Base-by-base conservation (phyloP, 805 yeast genomes). In the Schizosaccharomyces osmophilus region DNA sequence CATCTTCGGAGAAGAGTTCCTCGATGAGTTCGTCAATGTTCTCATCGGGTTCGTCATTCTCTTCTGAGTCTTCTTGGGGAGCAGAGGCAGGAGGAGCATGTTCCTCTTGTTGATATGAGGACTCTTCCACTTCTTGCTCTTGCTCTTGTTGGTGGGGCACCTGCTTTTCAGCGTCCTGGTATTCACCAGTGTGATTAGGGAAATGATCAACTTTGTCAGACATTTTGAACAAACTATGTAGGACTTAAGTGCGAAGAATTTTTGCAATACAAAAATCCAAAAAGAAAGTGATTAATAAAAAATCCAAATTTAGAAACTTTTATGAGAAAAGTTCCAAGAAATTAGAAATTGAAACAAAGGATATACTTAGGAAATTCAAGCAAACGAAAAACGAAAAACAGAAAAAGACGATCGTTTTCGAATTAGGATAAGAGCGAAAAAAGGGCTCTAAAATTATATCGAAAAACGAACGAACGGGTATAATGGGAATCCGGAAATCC, bases 1-100 rank as follows among this genome's bases (percentile, higher is more conserved):
- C 60, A 31, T 57, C 60, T 19, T 57, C 48, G 66, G 85, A 81
- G 76, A 87, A 95, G 69, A 87, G 78, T 70, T 87, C 95, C 66
- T 80, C 78, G 62, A 72, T 71, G 59, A 72, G 67, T 59, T 85
- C 74, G 70, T 84, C 93, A 66, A 78, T 78, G 64, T 78, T 82
- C 59, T 79, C 81, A 43, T 66, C 73, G 60, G 66, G 72, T 48
- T 69, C 73, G 48, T 70, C 72, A 59, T 68, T 70, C 59, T 68
- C 82, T 17, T 22, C 36, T 2, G 57, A 17, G 11, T 36, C 9
- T 1, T 22, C 36, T 11, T 24, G 17, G 2, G 13, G 36, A 51
- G 57, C 36, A 17, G 31, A 19, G 48, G 48, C n/a, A 43, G 48
- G 13, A 43, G 48, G 48, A 4, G 48, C 48, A 8, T 31, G 32